Base-by-base conservation (phyloP, 345 rosid genomes). In the Hibiscus trionum region DNA sequence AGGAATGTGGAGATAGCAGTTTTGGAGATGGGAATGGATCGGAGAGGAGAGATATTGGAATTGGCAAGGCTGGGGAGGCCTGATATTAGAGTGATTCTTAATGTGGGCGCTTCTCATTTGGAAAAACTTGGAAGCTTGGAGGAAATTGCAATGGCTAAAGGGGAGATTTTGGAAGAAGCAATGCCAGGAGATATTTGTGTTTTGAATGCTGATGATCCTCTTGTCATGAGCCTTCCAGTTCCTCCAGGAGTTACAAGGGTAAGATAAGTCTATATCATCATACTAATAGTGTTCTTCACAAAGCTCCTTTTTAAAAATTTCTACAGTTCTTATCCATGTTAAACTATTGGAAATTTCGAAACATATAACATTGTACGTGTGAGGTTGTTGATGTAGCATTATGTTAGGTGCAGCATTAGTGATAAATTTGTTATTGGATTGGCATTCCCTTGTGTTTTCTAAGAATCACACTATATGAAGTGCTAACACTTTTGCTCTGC, bases 1-100 rank as follows among this genome's bases (percentile, higher is more conserved):
- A 63, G 68, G 61, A 59, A 65, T 72, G 74, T 31, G 11, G 74
- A 29, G 29, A 31, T 75, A 26, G 75, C 64, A 8, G 63, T 75
- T 62, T 64, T 81, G 75, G 84, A 77, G 77, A 81, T 81, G 81
- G 79, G 84, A 39, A 81, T 75, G 84, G 47, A 76, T 63, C 61
- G 42, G 37, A 81, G 75, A 66, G 79, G 81, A 69, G 68, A 81
- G 77, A 69, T 78, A 11, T 75, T 81, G 79, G 81, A 81, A 78
- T 63, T 77, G 42, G 81, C 79, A 0, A 57, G 75, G 59, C 61
- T 77, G 70, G 79, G 77, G 6, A 77, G 77, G 62, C 84, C 81
- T 1, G 14, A 37, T 9, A 31, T 75, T 55, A 72, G 75, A 55
- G 73, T 81, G 70, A 49, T 81, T 66, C 42, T 75, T 26, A 81